Percentiles rank a stretch among this genome's conserved stretches.
Evolutionary conservation across 768 basidiomycete species (phyloP).

Genomic region (Leccinum broughii): DNA sequence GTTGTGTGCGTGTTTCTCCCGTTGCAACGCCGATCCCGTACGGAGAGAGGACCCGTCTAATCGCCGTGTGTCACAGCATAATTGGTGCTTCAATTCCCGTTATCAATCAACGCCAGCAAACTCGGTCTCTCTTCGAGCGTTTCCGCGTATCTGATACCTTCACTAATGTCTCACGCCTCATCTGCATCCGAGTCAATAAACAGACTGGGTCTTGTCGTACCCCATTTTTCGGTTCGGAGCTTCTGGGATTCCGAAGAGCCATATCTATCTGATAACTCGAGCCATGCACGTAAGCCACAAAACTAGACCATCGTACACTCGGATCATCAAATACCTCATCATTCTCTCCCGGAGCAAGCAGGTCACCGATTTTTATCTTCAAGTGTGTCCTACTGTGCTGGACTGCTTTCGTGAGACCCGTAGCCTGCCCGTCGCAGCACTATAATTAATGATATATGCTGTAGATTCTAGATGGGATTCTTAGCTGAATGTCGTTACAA

Average conservation of each 20-base stretch:
- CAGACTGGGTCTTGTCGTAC: conserved; percentile 86
- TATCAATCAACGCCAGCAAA: background rate
- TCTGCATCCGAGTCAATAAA: conserved; percentile 91
- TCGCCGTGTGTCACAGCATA: conserved; percentile 82
- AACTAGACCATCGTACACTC: conserved; percentile 34
- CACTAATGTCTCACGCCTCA: conserved; percentile 89
- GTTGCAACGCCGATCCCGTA: conserved; percentile 89
- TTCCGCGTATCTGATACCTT: conserved; percentile 86
- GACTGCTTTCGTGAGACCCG: conserved; percentile 79
- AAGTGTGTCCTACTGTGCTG: conserved; percentile 91
- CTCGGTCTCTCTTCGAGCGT: conserved; percentile 56
- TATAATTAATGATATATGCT: conserved; percentile 38
- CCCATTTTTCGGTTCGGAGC: conserved; percentile 70
- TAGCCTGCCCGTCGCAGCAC: conserved; percentile 88
- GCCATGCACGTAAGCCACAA: background rate
- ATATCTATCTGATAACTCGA: conserved; percentile 29
- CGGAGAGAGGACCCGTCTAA: conserved; percentile 75
- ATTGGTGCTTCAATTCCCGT: conserved; percentile 84
- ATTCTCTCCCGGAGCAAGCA: conserved; percentile 78
- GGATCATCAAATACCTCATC: conserved; percentile 93
- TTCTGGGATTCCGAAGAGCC: conserved; percentile 31
- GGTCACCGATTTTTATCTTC: conserved; percentile 95
- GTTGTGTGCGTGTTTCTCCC: conserved; percentile 91
- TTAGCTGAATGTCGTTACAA: background rate
- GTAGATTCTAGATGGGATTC: background rate